A percentile compares a stretch with the other conserved stretches of the same genome.
Evolutionary conservation across 225 moss, liverwort and hornwort species (phyloP).

Genomic region (Sphagnum tenellum): DNA sequence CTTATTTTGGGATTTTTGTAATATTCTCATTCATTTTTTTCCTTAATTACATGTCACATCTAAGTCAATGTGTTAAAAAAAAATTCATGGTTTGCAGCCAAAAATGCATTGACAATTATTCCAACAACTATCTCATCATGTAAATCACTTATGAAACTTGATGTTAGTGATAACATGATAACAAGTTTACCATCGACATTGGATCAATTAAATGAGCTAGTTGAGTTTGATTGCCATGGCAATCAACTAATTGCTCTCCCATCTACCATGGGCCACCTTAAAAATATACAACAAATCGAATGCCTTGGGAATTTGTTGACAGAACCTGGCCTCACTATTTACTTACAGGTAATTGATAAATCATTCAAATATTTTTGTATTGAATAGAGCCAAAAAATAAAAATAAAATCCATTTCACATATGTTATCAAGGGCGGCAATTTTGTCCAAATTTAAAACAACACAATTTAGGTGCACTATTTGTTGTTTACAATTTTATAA

Average conservation of each 20-base stretch:
- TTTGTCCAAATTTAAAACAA: too few relatives aligned
- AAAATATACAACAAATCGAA: slow-evolving; percentile 55
- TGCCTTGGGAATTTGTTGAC: slow-evolving; percentile 46
- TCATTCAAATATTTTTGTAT: background rate
- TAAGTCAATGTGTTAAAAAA: background rate
- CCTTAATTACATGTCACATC: too few relatives aligned
- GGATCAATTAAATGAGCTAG: slow-evolving; percentile 36
- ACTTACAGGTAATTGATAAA: slow-evolving; percentile 22
- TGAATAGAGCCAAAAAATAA: too few relatives aligned
- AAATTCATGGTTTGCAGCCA: slow-evolving; percentile 10
- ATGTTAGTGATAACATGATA: slow-evolving; percentile 53
- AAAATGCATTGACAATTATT: slow-evolving; percentile 37
- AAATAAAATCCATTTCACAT: too few relatives aligned
- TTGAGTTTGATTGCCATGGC: slow-evolving; percentile 40
- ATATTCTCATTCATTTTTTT: too few relatives aligned
- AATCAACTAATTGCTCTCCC: slow-evolving; percentile 45
- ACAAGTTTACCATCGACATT: slow-evolving; percentile 33
- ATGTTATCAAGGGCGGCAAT: too few relatives aligned
- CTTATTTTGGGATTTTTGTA: too few relatives aligned
- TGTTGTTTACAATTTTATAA: too few relatives aligned
- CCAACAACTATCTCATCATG: slow-evolving; percentile 42
- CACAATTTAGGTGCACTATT: too few relatives aligned
- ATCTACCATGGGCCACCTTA: slow-evolving; percentile 42
- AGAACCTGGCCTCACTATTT: slow-evolving; percentile 55
- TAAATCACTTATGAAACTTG: slow-evolving; percentile 38